phyloP scores from a whole-genome alignment of 2,329 filamentous ascomycete genomes.

The Phyllosticta capitalensis region DNA sequence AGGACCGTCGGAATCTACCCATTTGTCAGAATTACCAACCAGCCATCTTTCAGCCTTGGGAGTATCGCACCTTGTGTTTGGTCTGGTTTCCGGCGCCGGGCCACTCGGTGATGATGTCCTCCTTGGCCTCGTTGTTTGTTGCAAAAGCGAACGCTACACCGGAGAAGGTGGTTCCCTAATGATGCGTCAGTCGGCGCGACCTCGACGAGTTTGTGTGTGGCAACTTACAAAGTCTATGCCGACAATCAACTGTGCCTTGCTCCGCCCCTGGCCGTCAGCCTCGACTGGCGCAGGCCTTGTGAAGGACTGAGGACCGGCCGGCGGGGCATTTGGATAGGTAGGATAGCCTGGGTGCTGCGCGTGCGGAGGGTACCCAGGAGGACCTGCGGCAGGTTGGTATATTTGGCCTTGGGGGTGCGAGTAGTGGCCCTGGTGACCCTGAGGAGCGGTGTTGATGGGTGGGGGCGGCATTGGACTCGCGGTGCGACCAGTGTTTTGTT shows the following conservation, averaged over 20 bases:
- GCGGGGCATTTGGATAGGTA: conserved; percentile 20
- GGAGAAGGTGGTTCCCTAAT: conserved; percentile 89
- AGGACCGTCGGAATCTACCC: conserved; percentile 94
- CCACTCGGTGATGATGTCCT: conserved; percentile 99
- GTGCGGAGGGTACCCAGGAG: conserved; percentile 30
- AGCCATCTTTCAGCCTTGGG: conserved; percentile 12
- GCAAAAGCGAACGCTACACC: conserved; percentile 90
- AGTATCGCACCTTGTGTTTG: conserved; percentile 76
- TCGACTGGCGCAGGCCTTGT: conserved; percentile 43
- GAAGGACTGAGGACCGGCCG: conserved; percentile 24
- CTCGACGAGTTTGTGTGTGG: background rate
- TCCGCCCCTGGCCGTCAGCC: conserved; percentile 78
- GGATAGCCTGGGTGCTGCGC: conserved; percentile 21
- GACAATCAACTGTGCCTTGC: conserved; percentile 94
- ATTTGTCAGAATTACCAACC: background rate
- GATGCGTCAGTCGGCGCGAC: conserved; percentile 12
- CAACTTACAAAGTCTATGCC: conserved; percentile 89
- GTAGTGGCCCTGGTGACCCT: conserved; percentile 33
- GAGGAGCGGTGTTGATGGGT: conserved; percentile 45
- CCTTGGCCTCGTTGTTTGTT: conserved; percentile 93
- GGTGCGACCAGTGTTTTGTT: conserved; percentile 27
- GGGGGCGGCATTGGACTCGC: conserved; percentile 45
- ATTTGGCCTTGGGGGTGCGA: conserved; percentile 34
- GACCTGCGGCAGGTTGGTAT: conserved; percentile 28
- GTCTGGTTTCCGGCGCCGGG: conserved; percentile 94